Base-by-base conservation (phyloP, 2,329 filamentous ascomycete genomes). In the Monilinia aucupariae region DNA sequence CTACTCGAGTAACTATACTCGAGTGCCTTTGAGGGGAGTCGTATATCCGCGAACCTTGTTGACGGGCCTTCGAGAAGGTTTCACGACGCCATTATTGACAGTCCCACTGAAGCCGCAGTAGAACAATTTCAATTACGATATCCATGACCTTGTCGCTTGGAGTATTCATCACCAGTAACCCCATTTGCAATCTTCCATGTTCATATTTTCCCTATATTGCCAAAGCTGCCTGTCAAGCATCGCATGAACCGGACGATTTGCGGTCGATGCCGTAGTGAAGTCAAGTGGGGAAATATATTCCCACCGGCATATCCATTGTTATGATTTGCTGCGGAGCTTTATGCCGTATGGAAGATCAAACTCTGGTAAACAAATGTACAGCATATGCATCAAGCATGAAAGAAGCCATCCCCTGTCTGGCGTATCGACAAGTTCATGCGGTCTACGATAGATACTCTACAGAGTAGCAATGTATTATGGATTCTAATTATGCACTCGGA, bases 51-150 rank as follows among this genome's bases (percentile, higher is more conserved):
- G 55, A 64, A 65, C 66, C 68, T 63, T 68, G 68, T 63, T 65
- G 65, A 69, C 64, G 67, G 69, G 60, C 59, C 70, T 72, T 72
- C 70, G 64, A 66, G 70, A 72, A 72, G 58, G 70, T 72, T 72
- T 72, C 69, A 69, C 27, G 34, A 50, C 52, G 41, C 49, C 12
- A n/a, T 34, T 5, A 22, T 22, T 52, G 30, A 22, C 22, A 30
- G 34, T 22, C 20, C 54, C 7, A 37, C 54, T 10, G 37, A 39
- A 39, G 37, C 15, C 4, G 15, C 13, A 39, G 37, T 37, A 12
- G 54, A 56, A 56, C 27, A 56, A 48, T 58, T 58, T 56, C 41
- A n/a, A 37, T 47, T 34, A 34, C 54, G n/a, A 41, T 25, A 58
- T 58, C 54, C 54, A 47, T 47, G 54, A 47, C 54, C 43, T 47